Evolutionary conservation across 352 stramenopile genomes (phyloP).

Genomic region (Phytophthora fragariaefolia): DNA sequence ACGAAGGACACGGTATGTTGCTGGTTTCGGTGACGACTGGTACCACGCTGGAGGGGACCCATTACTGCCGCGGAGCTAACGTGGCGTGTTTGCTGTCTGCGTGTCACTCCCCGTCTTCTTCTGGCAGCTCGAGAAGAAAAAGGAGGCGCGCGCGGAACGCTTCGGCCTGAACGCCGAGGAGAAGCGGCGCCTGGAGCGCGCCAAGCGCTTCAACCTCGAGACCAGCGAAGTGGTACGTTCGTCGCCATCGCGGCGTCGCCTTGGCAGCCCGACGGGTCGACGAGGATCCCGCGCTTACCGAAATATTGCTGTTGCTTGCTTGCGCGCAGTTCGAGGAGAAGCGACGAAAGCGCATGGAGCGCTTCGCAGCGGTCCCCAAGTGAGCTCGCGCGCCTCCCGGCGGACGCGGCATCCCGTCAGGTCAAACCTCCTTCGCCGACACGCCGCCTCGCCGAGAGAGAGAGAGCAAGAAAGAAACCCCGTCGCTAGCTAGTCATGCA

Average conservation of each 20-base stretch:
- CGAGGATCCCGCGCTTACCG: constrained; percentile 4
- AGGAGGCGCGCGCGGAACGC: constrained; percentile 74
- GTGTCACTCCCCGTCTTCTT: not conserved
- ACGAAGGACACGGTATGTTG: constrained; percentile 71
- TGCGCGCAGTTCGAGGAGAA: constrained; percentile 71
- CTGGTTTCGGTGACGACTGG: too few relatives aligned
- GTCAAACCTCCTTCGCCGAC: constrained; percentile 24
- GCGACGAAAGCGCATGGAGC: constrained; percentile 75
- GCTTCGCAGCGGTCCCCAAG: constrained; percentile 49
- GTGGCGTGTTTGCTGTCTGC: constrained; percentile 10
- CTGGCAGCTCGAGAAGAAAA: constrained; percentile 84
- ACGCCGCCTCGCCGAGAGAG: constrained; percentile 9
- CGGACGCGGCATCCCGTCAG: constrained; percentile 12
- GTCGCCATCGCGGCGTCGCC: constrained; percentile 13
- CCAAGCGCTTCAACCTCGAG: constrained; percentile 86
- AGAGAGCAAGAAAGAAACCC: not conserved
- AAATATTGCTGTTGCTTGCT: constrained; percentile 1
- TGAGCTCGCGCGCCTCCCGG: constrained; percentile 21
- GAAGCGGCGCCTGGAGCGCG: constrained; percentile 81
- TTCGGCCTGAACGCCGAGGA: constrained; percentile 86
- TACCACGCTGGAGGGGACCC: not conserved
- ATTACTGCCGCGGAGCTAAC: constrained; percentile 19
- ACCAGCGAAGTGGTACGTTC: constrained; percentile 75
- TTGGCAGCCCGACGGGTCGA: not conserved
- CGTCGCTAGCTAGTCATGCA: too few relatives aligned